Conservation (phyloP, 805 yeast species). For the Isabelozyma rhagii region DNA sequence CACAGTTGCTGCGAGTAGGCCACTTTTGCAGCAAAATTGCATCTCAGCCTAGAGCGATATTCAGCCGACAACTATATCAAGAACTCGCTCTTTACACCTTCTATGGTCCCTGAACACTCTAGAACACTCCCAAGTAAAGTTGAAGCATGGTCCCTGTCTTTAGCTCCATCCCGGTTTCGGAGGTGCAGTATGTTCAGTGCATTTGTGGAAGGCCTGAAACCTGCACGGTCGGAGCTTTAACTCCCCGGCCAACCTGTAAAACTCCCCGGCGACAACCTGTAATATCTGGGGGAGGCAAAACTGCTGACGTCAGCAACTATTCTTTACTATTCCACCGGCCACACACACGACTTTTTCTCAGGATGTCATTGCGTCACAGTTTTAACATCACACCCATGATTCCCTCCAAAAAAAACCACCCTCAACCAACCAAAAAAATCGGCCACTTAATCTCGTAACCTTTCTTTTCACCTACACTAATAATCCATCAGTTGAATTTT, state of each 20-base stretch:
- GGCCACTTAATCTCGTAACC: neutral
- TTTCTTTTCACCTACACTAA: neutral
- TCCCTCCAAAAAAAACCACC: neutral
- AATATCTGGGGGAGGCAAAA: no score
- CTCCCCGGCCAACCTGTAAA: neutral
- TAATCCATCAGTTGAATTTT: neutral
- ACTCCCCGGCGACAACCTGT: neutral
- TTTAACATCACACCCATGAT: neutral
- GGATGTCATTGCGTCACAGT: neutral
- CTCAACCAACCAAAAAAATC: neutral
- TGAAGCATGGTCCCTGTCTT: no score
- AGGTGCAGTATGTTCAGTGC: no score
- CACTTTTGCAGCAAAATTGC: no score
- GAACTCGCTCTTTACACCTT: no score
- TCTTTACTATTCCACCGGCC: neutral
- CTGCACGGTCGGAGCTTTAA: neutral
- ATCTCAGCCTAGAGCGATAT: no score
- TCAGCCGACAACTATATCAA: no score
- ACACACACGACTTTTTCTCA: neutral
- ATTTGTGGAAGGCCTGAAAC: neutral
- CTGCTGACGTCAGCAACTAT: neutral
- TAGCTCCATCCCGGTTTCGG: no score
- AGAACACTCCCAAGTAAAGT: no score
- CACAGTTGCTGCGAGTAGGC: no score
- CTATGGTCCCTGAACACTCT: no score